Base-by-base conservation (phyloP, 169 alveolate genomes). In the Eimeria brunetti region DNA sequence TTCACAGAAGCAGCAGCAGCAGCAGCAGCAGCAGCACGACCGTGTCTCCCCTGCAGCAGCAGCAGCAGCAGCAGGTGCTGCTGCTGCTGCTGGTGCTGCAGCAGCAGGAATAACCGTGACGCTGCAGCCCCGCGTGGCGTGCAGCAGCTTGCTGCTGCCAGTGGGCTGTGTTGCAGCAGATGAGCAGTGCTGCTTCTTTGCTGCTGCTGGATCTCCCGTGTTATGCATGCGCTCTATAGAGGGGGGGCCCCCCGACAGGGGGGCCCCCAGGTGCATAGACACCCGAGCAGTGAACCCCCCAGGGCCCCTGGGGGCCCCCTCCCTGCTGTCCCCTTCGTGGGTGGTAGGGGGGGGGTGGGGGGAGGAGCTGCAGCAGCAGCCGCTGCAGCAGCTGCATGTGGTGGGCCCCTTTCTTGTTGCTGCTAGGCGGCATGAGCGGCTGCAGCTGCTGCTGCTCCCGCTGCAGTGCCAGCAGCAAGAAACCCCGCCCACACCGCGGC, bases 371-470 rank as follows among this genome's bases (percentile, higher is more conserved):
- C 89, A 81, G 71, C 89, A 81, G 49, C 53, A 49, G 89, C 53
- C 89, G 71, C 71, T 81, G 71, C 89, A 51, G 89, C 89, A 81
- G 56, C 71, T 81, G 71, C 71, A 81, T 51, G 51, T 49, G 11
- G 89, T 53, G 67, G 89, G 89, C 30, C 89, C 89, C 27, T 81
- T 81, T n/a, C 89, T 81, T 30, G 71, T 81, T 51, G 89, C 73
- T 81, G 89, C 89, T 20, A 49, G 89, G 73, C 46, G 67, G 36
- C 89, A 81, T 73, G 89, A 81, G 51, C 20, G 89, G 18, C 20
- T 81, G 73, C 89, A 81, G 89, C 89, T 81, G 73, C 71, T 81
- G 89, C 89, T 81, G 89, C 73, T 81, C 49, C 89, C 89, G 89
- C 73, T 81, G 71, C 89, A 49, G 71, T 49, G 88, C 38, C 67